Base-by-base conservation (phyloP, 805 yeast species). In the Candida argentea region DNA sequence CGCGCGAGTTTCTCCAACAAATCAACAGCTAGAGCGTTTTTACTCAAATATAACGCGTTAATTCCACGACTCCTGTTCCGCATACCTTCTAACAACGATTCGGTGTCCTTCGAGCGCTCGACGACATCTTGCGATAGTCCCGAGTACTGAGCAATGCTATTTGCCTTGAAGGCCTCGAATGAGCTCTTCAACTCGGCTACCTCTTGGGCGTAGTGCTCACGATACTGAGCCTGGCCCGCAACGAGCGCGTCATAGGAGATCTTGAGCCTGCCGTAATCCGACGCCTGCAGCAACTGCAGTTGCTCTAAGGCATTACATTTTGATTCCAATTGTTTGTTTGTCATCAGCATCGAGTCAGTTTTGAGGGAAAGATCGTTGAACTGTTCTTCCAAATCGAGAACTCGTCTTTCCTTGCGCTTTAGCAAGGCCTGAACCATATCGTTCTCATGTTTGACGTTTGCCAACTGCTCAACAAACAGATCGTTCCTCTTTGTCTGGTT, bases 381-480 rank as follows among this genome's bases (percentile, higher is more conserved):
- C 38, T 72, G 73, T 22, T 53, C 57, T 47, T 84, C 94, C 40
- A 82, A 53, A 38, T 79, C 89, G 17, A 57, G 43, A 15, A 81
- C 67, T 29, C 83, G 60, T 28, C 87, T 62, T 40, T 80, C 85
- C 42, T 81, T 80, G 29, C 93, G 59, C 36, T 68, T 72, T 33
- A 83, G 53, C 36, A 81, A 55, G 1, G 85, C 73, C 42, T 70
- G 76, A 24, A 79, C 61, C 58, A 77, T 77, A 37, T 81, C 86
- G 40, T 77, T 77, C 43, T 84, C 89, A 48, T 80, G 87, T 49
- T 78, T 78, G 21, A 80, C 60, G 37, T 75, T 76, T 17, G 84
- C 73, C 35, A 76, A 51, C 49, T 76, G 81, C 40, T 76, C 84
- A 20, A 73, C 64, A 29, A 69, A 56, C 31, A 66, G 57, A 39